phyloP scores from a whole-genome alignment of 2,329 filamentous ascomycete species.

The Botrytis sinoallii region DNA sequence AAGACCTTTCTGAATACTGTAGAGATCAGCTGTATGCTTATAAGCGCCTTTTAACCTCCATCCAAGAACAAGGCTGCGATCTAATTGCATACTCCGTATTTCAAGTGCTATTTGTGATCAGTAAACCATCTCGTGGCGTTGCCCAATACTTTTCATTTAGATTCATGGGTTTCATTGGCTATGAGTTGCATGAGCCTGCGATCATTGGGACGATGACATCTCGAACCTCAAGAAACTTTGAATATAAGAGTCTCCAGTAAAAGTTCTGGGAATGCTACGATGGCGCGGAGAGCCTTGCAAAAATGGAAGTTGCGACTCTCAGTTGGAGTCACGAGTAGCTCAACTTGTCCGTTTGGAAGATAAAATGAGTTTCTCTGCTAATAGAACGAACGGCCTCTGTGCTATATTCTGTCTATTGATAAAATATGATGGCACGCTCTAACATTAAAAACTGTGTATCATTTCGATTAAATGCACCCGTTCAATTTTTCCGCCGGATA shows the following conservation, averaged over 20 bases:
- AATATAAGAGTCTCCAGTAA: not conserved
- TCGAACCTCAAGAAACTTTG: not conserved
- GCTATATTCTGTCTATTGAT: not conserved
- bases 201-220: not conserved
- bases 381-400: not conserved
- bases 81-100: not conserved
- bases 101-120: not conserved
- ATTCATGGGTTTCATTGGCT: not conserved
- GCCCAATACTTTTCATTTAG: not conserved
- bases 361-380: not conserved
- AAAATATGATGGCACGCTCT: not conserved
- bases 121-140: not conserved
- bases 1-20: not conserved
- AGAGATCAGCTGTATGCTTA: not conserved
- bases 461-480: not conserved
- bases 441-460: not conserved
- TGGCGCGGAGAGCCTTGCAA: not conserved
- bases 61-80: slow-evolving; percentile 4
- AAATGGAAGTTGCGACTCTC: not conserved
- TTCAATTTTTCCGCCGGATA: not conserved
- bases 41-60: not conserved
- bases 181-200: not conserved
- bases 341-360: not conserved
- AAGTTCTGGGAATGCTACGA: not conserved
- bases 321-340: not conserved